Evolutionary conservation across 768 basidiomycete genomes (phyloP).

Genomic region (Tulasnella sp.): DNA sequence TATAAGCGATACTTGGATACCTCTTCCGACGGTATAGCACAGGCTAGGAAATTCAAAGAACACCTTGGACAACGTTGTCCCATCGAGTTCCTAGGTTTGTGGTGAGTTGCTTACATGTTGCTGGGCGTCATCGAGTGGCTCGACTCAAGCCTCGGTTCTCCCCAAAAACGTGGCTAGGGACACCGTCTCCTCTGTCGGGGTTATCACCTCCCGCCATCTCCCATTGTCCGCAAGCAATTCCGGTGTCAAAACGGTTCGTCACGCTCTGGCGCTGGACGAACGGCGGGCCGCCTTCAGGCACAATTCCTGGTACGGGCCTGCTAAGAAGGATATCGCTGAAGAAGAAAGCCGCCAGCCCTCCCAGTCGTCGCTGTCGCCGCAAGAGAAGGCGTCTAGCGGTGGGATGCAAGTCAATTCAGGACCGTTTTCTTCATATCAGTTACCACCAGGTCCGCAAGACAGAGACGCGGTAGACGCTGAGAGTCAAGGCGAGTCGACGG

Average conservation of each 20-base stretch:
- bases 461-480: not conserved
- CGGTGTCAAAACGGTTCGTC: constrained; percentile 31
- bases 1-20: not conserved
- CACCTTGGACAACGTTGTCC: not conserved
- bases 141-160: no score
- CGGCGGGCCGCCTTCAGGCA: constrained; percentile 63
- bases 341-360: no score
- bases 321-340: no score
- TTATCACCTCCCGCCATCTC: constrained; percentile 23
- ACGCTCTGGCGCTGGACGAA: constrained; percentile 37
- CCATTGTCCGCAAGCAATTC: constrained; percentile 31
- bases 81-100: not conserved
- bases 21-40: not conserved
- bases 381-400: constrained; percentile 26
- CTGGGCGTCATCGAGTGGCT: not conserved
- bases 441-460: not conserved
- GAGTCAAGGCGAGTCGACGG: not conserved
- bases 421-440: not conserved
- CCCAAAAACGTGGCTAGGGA: not conserved
- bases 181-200: not conserved
- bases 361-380: constrained; percentile 20
- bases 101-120: not conserved
- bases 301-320: constrained; percentile 54
- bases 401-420: not conserved
- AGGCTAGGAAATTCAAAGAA: not conserved